phyloP scores from a whole-genome alignment of 352 stramenopile species.

The Globisporangium paddicum region DNA sequence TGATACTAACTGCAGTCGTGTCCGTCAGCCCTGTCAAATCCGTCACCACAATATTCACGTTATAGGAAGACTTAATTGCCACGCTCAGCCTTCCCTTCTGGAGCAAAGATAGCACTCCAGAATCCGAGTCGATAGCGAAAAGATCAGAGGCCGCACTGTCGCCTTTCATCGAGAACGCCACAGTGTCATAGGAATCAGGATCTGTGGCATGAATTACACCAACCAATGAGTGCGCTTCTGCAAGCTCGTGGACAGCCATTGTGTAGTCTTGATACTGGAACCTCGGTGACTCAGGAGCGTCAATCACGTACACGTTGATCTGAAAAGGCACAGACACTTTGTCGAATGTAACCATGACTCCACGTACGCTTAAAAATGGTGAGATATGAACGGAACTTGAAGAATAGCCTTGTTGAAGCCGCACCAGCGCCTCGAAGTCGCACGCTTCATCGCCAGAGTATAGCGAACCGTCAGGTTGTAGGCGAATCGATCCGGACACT shows the following conservation, averaged over 20 bases:
- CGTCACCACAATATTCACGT: background rate
- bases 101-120: conserved; percentile 1
- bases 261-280: conserved; percentile 20
- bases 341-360: conserved; percentile 1
- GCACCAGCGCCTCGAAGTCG: conserved; percentile 7
- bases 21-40: conserved; percentile 17
- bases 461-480: background rate
- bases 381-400: background rate
- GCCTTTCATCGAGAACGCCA: conserved; percentile 21
- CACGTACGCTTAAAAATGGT: background rate
- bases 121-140: background rate
- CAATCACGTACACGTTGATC: background rate
- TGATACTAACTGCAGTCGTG: conserved; percentile 16
- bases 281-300: conserved; percentile 20
- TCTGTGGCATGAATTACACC: conserved; percentile 37
- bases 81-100: conserved; percentile 8
- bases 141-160: background rate
- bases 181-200: conserved; percentile 27
- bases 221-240: conserved; percentile 23
- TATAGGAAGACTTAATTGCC: background rate
- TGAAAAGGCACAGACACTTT: conserved; percentile 2
- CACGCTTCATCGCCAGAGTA: conserved; percentile 5
- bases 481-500: conserved; percentile 15
- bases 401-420: background rate
- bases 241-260: conserved; percentile 41